Base-by-base conservation (phyloP, 2,329 filamentous ascomycete species). In the Boeremia exigua region DNA sequence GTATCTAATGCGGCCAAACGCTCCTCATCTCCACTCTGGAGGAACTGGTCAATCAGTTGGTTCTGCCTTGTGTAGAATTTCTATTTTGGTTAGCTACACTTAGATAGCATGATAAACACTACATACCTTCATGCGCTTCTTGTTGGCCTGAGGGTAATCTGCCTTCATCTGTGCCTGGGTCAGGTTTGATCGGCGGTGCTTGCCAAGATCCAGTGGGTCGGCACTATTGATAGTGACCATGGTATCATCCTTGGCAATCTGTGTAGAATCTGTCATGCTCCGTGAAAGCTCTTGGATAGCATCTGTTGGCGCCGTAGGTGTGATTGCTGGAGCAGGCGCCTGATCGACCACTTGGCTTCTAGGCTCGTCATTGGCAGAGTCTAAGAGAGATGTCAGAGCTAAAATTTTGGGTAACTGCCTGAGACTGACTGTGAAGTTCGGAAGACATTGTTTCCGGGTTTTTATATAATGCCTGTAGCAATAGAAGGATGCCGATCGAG, bases 1-100 rank as follows among this genome's bases (percentile, higher is more conserved):
- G 79, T 79, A 64, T 86, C 82, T 42, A 83, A 79, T 38, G 81
- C 73, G 48, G 80, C 78, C 33, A 81, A 72, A 2, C 77, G 77
- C 71, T 86, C 83, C 65, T 86, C 84, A 59, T 85, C 81, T 23
- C 79, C 79, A 55, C 81, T 83, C 29, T 82, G 79, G 7, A 86
- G 79, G 59, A 85, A 85, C 51, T 77, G 73, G 48, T 77, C 75
- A 42, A 78, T 77, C 37, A 77, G 60, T 23, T 72, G 68, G 54
- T 78, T 77, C 54, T 78, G 75, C 19, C 73, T 66, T 6, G 67
- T 76, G 63, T 78, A 77, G 63, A 77, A 78, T 61, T 77, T 77
- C 66, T 67, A 47, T 53, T 48, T 27, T 32, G 32, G 37, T 63
- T 39, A 63, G 54, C 28, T 25, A 25, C 4, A 14, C 23, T 17